phyloP scores from a whole-genome alignment of 345 rosid genomes.

The Ricinus communis region DNA sequence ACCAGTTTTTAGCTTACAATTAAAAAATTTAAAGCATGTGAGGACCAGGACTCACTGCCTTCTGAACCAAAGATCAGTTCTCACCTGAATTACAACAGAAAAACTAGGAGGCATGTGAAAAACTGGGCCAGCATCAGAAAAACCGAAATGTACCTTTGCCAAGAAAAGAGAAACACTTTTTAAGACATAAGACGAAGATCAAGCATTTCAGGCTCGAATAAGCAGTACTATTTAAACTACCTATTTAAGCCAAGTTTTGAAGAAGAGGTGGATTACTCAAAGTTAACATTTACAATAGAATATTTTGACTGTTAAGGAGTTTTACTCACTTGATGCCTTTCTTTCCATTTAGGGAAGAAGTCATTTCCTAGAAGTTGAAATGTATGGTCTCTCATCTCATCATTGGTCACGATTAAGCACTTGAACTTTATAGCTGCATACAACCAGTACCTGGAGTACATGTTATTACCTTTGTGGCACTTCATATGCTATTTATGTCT shows the following conservation, averaged over 20 bases:
- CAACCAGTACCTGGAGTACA: slow-evolving; percentile 73
- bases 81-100: slow-evolving; percentile 65
- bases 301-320: not conserved
- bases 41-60: not conserved
- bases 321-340: slow-evolving; percentile 71
- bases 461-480: slow-evolving; percentile 23
- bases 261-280: slow-evolving; percentile 1
- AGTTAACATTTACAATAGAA: not conserved
- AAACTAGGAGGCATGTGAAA: slow-evolving; percentile 65
- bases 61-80: not conserved
- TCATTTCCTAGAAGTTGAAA: slow-evolving; percentile 73
- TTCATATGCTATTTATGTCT: slow-evolving; percentile 19
- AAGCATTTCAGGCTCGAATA: slow-evolving; percentile 4
- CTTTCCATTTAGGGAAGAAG: slow-evolving; percentile 77
- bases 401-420: slow-evolving; percentile 65
- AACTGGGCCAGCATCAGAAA: slow-evolving; percentile 47
- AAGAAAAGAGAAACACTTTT: slow-evolving; percentile 14
- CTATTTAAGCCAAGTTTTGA: not conserved
- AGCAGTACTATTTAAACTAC: not conserved
- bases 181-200: slow-evolving; percentile 8
- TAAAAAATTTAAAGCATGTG: too few species aligned
- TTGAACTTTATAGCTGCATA: slow-evolving; percentile 74
- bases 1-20: not conserved
- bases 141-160: slow-evolving; percentile 56
- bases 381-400: slow-evolving; percentile 81